Conservation (phyloP, 257 asterid genomes). For the Solanum okadae region DNA sequence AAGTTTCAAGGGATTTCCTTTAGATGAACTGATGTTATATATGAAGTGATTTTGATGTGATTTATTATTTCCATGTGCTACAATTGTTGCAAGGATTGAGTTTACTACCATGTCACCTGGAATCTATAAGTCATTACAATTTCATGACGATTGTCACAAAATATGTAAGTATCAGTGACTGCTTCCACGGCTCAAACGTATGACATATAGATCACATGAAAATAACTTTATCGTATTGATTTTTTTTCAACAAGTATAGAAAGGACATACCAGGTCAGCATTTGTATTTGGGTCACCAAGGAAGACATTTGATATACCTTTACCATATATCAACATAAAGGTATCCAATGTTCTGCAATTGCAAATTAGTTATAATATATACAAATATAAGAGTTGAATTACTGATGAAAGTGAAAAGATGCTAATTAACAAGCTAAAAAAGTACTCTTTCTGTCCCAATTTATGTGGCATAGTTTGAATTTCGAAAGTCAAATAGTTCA, state of each 20-base stretch:
- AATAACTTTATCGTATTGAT: background rate
- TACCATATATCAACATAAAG: conserved; percentile 35
- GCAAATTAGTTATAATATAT: background rate
- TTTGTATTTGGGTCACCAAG: conserved; percentile 38
- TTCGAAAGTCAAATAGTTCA: too few relatives aligned
- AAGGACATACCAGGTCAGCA: conserved; percentile 33
- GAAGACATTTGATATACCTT: conserved; percentile 31
- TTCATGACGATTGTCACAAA: background rate
- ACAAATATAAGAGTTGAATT: background rate
- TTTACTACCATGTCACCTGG: conserved; percentile 69
- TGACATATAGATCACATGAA: background rate
- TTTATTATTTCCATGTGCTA: conserved; percentile 2
- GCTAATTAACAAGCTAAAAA: too few relatives aligned
- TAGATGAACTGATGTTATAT: conserved; percentile 48
- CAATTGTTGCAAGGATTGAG: conserved; percentile 31
- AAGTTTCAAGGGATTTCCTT: conserved; percentile 27
- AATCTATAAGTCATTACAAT: conserved; percentile 19
- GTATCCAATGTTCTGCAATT: conserved; percentile 46
- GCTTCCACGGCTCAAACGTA: background rate
- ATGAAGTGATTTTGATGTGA: conserved; percentile 7
- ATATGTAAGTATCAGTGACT: background rate
- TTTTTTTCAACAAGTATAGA: background rate
- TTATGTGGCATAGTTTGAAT: too few relatives aligned
- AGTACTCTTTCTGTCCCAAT: too few relatives aligned
- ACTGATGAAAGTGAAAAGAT: too few relatives aligned